Evolutionary conservation across 306 rosid species (phyloP), one percentile per base, ranked within the genome.

Genomic region (Vigna radiata): DNA sequence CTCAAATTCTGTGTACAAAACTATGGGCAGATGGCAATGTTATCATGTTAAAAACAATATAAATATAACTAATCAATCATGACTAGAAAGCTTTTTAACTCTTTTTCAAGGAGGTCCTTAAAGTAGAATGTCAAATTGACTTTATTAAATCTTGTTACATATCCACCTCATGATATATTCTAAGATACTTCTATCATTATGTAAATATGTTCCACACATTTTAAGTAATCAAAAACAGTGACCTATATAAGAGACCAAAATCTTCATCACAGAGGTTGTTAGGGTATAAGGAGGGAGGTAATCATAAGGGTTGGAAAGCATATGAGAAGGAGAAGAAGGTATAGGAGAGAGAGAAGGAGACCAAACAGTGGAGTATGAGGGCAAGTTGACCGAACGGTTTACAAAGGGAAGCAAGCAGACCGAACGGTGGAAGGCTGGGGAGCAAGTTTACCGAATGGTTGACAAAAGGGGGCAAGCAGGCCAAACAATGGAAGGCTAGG

Each of bases 181-280:
- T 29, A 48, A 72, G 77, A 53, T 50, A 84, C 36, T 27, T 58
- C 70, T 10, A 70, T 48, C 60, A 75, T 60, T 31, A 71, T 43
- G 33, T 58, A 29, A 67, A 25, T 44, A 25, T 48, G 48, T 81
- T 75, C 76, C 37, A 52, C 61, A 62, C 68, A 55, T 79, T 21
- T 59, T 27, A 73, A 43, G 16, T 44, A 44, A 44, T 12, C 3
- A 4, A 44, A 43, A 44, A 12, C 5, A 59, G 83, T 53, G 68
- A 37, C 62, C 50, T 7, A 52, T 4, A 53, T 10, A 52, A 17
- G 25, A 48, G 21, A 49, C 19, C 63, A 39, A 79, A 81, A 54
- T 68, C 68, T 62, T 68, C 60, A 58, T 5, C 62, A 68, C 10
- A 65, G n/a, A n/a, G n/a, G n/a, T n/a, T n/a, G n/a, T n/a, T n/a